phyloP scores from a whole-genome alignment of 208 protist genomes.

The Leishmania major region DNA sequence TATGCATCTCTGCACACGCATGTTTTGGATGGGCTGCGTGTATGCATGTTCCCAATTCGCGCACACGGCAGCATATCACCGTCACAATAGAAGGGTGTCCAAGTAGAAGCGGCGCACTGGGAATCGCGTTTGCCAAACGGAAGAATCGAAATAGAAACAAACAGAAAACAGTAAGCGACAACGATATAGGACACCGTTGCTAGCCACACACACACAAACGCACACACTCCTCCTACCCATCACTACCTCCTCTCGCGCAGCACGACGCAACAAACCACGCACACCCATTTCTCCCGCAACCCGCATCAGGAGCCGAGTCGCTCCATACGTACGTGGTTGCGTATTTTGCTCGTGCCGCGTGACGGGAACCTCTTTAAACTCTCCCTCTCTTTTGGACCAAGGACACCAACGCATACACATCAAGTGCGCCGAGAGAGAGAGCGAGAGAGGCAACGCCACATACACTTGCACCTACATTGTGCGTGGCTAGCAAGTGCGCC shows the following conservation, averaged over 20 bases:
- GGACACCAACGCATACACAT: neutral
- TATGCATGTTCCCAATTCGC: neutral
- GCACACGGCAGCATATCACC: neutral
- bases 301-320: neutral
- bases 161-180: neutral
- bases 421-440: neutral
- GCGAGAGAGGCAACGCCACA: neutral
- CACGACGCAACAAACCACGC: neutral
- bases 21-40: neutral
- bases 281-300: neutral
- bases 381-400: neutral
- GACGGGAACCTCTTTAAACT: no score
- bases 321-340: neutral
- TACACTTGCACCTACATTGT: neutral
- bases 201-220: no score
- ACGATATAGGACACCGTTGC: neutral
- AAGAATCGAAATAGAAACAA: neutral
- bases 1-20: neutral
- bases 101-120: neutral
- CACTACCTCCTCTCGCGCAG: neutral
- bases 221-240: neutral
- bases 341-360: neutral
- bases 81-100: neutral
- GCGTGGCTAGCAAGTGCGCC: neutral
- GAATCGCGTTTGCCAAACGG: neutral